Base-by-base conservation (phyloP, 2,329 filamentous ascomycete genomes). In the Clonostachys solani region DNA sequence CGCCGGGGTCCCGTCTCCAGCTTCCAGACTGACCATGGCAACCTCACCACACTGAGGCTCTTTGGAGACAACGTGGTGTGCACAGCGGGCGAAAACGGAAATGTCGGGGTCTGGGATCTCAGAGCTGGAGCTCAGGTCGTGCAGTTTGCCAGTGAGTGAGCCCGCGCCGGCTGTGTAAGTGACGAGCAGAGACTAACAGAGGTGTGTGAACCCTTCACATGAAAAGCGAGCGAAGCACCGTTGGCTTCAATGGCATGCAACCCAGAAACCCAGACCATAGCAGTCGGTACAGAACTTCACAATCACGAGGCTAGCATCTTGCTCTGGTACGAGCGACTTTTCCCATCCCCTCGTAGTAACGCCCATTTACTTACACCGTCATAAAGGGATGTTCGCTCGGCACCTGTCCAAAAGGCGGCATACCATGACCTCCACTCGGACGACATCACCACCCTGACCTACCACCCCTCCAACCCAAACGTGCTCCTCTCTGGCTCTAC, bases 401-500 rank as follows among this genome's bases (percentile, higher is more conserved):
- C 69, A 2, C 66, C 72, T 13, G 53, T 65, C 1, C 68, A 76
- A 18, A 71, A 69, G 43, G 68, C 77, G 40, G 71, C 77, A 50
- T 86, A 86, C 62, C 73, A 77, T 44, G 82, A 86, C 56, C 75
- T 84, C 33, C 83, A 87, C 63, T 84, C 79, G 55, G 84, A 87
- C 63, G 83, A 87, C 61, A 71, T 86, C 43, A 86, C 83, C 34
- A 77, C 83, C 13, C 64, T 72, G 3, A 49, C 57, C 58, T 83
- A 84, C 56, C 83, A 88, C 62, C 83, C 84, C 0, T 69, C 65
- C 4, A 70, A 78, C 43, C 73, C 79, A 1, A 73, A 78, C 41
- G 69, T 87, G 15, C 76, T 92, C 6, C 73, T 92, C 12, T 89
- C 87, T 2, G 87, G 86, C 40, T 89, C 86, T 36, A 92, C 87